Evolutionary conservation across 1,139 yeast species (phyloP), one percentile per base, ranked within the genome.

Genomic region (Kurtzmaniella quercitrusa): DNA sequence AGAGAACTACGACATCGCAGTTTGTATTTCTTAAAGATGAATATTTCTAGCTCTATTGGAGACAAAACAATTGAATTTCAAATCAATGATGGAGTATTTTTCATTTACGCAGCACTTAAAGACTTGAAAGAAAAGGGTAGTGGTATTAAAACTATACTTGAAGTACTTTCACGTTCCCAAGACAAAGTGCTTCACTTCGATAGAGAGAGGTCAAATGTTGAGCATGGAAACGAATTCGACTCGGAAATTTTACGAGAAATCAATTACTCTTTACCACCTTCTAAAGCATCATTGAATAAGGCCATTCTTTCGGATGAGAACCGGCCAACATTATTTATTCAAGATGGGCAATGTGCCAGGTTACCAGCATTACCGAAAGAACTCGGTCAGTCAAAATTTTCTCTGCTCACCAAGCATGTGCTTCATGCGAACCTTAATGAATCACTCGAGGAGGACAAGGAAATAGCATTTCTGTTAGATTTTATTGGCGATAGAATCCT

Each of bases 401-500:
- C 25, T 9, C 25, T 36, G 16, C 19, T 40, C 15, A 12, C 19
- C 19, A 19, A 38, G n/a, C 25, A 27, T 10, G 27, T 41, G 33
- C 21, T 38, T n/a, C 40, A 25, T 17, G 23, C 7, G 11, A 25
- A 25, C 16, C 17, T n/a, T 2, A 19, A 25, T 6, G 9, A 12
- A 6, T 12, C 12, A 11, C n/a, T 37, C 14, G 23, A 27, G 23
- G 31, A 43, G 10, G 18, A 37, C 15, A 43, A 38, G 17, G 36
- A 19, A 39, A 42, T 43, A 36, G 43, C 48, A 8, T 25, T 40
- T n/a, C 18, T 42, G 5, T 38, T 53, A 8, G 57, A 52, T 43
- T 44, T 43, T n/a, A 41, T 50, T 8, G 57, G 57, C 4, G 57
- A 53, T 41, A 38, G 50, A 4, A 38, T 53, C 10, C 41, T 52